Evolutionary conservation across 208 protist species (phyloP).

Genomic region (Trypanosoma theileri): DNA sequence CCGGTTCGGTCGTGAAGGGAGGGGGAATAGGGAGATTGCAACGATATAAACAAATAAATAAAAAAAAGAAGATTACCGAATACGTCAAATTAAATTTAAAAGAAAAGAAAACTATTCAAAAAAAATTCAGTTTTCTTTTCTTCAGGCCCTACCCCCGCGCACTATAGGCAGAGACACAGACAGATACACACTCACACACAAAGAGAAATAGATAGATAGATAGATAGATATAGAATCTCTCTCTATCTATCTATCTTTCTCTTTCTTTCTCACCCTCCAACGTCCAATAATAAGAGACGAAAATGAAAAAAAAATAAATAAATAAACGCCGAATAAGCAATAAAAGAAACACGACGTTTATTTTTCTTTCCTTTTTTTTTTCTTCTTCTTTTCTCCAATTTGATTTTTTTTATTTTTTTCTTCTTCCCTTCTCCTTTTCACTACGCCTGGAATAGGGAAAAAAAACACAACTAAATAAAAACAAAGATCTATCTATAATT

Average conservation of each 20-base stretch:
- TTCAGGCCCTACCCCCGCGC: no score
- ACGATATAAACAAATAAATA: no score
- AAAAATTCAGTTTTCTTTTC: no score
- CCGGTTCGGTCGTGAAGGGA: no score
- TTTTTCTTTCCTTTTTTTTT: no score
- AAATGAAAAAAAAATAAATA: no score
- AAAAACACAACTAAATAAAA: neutral
- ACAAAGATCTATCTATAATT: neutral
- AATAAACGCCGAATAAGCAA: no score
- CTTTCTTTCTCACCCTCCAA: neutral
- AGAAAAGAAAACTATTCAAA: no score
- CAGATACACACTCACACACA: neutral
- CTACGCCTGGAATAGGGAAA: neutral
- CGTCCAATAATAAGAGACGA: neutral
- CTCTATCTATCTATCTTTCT: slow-evolving; percentile 10
- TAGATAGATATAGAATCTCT: neutral
- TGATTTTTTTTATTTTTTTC: neutral
- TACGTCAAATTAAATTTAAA: no score
- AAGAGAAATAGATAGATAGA: neutral
- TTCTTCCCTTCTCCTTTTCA: neutral
- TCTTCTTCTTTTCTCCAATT: slow-evolving; percentile 10
- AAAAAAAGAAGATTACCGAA: no score
- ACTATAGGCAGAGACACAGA: neutral
- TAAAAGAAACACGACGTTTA: no score
- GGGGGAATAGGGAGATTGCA: no score